These are phyloP conservation scores for Xerocomus cyaneibrunnescens DNA, from an alignment of 1,284 basidiomycete species.

Conservation along the genomic window DNA sequence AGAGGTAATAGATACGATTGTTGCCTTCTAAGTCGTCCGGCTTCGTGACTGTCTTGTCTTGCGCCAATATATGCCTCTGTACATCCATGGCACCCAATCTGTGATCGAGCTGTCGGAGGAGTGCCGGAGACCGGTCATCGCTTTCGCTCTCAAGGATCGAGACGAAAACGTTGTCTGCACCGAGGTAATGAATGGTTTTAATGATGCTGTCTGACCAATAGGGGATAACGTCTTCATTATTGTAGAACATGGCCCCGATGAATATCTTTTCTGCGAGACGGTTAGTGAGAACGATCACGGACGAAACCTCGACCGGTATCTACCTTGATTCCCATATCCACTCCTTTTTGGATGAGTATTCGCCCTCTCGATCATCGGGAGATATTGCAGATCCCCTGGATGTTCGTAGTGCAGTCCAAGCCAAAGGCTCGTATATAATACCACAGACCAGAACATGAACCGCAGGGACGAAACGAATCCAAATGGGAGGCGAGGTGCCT, in stretches of 20 bases:
- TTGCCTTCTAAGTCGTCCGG: constrained; percentile 5
- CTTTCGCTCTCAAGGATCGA: constrained; percentile 59
- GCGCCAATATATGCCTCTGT: constrained; percentile 14
- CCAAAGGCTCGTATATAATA: constrained; percentile 11
- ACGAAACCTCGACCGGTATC: no score
- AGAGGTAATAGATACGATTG: constrained; percentile 44
- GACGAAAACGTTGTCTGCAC: constrained; percentile 50
- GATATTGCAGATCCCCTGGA: constrained; percentile 18
- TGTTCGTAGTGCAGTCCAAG: constrained; percentile 8
- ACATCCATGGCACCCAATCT: constrained; percentile 18
- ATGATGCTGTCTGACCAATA: constrained; percentile 42
- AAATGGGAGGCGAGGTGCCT: neutral
- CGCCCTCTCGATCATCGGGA: constrained; percentile 13
- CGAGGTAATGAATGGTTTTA: constrained; percentile 43
- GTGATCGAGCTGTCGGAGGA: constrained; percentile 13
- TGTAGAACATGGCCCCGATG: constrained; percentile 42
- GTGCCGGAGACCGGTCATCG: constrained; percentile 33
- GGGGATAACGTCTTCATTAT: constrained; percentile 41
- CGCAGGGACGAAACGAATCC: neutral
- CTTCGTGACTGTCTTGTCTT: constrained; percentile 10
- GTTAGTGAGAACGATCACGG: neutral
- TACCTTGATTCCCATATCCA: constrained; percentile 24
- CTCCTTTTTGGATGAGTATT: constrained; percentile 11
- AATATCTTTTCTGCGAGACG: constrained; percentile 18
- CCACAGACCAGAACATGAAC: constrained; percentile 10